Conservation (phyloP, 2,329 filamentous ascomycete species). For the Xylaria sp. region DNA sequence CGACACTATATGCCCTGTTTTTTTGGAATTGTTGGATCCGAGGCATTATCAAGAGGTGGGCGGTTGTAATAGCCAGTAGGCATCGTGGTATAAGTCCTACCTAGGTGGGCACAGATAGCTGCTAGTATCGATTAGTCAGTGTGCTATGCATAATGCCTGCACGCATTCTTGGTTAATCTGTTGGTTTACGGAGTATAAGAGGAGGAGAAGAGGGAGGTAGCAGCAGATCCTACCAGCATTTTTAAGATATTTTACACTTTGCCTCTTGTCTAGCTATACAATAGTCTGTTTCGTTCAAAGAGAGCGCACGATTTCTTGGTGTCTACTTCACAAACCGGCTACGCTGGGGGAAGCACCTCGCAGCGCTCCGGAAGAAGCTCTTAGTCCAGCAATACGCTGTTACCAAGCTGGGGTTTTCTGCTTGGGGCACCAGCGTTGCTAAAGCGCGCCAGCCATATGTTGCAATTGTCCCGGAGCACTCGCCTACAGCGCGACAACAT, state of each 20-base stretch:
- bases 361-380: no score
- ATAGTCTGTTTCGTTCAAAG: no score
- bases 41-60: not conserved
- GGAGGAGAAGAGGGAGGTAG: conserved; percentile 6
- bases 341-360: no score
- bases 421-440: no score
- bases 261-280: no score
- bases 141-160: conserved; percentile 5
- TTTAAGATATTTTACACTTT: conserved; percentile 1
- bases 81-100: conserved; percentile 3
- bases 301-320: no score
- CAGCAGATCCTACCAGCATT: conserved; percentile 7
- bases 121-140: not conserved
- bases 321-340: no score
- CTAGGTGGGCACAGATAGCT: not conserved
- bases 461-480: no score
- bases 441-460: no score
- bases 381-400: no score
- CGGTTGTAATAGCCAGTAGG: not conserved
- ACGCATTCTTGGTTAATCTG: not conserved
- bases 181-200: not conserved
- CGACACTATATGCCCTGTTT: not conserved
- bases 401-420: no score
- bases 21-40: conserved; percentile 5
- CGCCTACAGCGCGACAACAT: no score